phyloP scores from a whole-genome alignment of 257 asterid genomes.

The Jacaranda mimosifolia region DNA sequence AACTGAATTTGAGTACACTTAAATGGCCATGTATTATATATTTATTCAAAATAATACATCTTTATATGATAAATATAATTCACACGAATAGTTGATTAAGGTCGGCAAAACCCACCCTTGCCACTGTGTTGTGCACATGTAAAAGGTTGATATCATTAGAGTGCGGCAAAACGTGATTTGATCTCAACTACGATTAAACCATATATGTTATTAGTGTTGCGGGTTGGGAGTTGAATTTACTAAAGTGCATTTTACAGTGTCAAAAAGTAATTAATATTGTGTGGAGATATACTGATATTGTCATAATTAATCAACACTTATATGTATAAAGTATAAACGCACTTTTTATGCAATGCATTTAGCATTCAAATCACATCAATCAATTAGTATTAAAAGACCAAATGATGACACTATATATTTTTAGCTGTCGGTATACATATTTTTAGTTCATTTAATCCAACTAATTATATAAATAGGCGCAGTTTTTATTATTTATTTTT shows the following conservation, averaged over 20 bases:
- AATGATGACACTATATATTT: not conserved
- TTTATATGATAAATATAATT: too few relatives aligned
- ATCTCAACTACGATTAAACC: not conserved
- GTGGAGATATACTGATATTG: not conserved
- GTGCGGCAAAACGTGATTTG: not conserved
- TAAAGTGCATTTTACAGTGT: not conserved
- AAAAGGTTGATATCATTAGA: too few relatives aligned
- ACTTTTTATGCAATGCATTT: not conserved
- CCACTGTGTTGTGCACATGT: too few relatives aligned
- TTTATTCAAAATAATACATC: too few relatives aligned
- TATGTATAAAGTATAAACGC: too few relatives aligned
- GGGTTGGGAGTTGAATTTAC: not conserved
- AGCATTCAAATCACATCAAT: constrained; percentile 10
- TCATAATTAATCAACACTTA: not conserved
- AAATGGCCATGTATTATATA: too few relatives aligned
- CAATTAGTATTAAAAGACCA: not conserved
- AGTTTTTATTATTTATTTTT: too few relatives aligned
- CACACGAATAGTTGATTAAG: too few relatives aligned
- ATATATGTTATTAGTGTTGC: too few relatives aligned
- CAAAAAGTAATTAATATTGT: not conserved
- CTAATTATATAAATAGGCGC: not conserved
- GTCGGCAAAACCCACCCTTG: too few relatives aligned
- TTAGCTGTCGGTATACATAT: not conserved
- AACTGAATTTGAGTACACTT: too few relatives aligned
- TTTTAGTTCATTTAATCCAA: not conserved